These are phyloP conservation scores for Acephala macrosclerotiorum DNA, from an alignment of 2,329 filamentous ascomycete genomes.

Conservation along the genomic window DNA sequence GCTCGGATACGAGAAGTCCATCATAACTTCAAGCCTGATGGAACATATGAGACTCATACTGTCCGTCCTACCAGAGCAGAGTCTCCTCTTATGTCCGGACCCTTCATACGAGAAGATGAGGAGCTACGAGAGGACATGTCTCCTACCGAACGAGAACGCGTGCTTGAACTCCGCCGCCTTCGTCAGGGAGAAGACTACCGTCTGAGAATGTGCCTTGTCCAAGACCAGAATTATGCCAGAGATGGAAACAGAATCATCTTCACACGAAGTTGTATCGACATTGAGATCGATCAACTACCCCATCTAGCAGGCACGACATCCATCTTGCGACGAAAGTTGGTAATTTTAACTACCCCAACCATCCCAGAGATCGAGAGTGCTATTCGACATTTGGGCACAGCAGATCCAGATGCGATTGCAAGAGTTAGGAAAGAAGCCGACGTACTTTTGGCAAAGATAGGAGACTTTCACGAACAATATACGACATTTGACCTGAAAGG, in stretches of 20 bases:
- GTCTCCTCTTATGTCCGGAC: background rate
- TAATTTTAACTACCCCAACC: background rate
- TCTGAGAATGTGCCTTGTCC: background rate
- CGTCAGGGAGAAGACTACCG: background rate
- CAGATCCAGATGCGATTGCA: background rate
- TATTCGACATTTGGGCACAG: background rate
- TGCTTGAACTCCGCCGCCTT: background rate
- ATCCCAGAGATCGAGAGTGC: background rate
- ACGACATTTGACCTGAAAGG: background rate
- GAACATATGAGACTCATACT: background rate
- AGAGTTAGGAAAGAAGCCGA: background rate
- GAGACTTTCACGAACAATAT: background rate
- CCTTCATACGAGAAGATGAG: constrained; percentile 5
- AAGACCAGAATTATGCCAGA: background rate
- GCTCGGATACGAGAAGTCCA: background rate
- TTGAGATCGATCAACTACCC: background rate
- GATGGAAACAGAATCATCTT: background rate
- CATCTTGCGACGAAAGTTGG: background rate
- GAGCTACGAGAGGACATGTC: constrained; percentile 1
- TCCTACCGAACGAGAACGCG: background rate
- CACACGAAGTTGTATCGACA: background rate
- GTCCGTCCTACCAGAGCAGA: background rate
- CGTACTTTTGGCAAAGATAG: background rate
- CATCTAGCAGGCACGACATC: background rate
- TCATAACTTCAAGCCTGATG: background rate